A percentile compares a stretch with the other conserved stretches of the same genome.
Conservation (phyloP, 164 flowering plant species). For the Santalum album region DNA sequence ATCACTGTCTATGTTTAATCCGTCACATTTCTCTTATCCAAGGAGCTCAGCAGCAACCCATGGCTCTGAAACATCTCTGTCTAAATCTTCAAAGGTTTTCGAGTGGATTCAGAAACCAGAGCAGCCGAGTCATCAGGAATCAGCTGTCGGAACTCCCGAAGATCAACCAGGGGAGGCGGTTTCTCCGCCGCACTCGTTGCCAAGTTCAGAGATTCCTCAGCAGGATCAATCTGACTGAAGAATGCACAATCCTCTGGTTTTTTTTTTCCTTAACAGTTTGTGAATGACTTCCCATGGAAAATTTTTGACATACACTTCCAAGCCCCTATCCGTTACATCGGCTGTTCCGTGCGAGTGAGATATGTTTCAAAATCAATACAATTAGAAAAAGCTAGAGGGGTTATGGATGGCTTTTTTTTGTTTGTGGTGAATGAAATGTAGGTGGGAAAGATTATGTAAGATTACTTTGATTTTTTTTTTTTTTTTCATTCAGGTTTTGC, state of each 20-base stretch:
- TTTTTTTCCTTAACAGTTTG: not conserved
- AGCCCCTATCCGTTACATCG: slow-evolving; percentile 29
- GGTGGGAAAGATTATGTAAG: too few relatives aligned
- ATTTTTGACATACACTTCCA: slow-evolving; percentile 18
- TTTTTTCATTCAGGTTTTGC: too few relatives aligned
- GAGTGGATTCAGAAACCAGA: slow-evolving; percentile 20
- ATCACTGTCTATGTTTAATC: slow-evolving; percentile 23
- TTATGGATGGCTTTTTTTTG: slow-evolving; percentile 16
- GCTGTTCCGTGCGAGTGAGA: slow-evolving; percentile 24
- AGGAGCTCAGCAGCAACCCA: slow-evolving; percentile 18
- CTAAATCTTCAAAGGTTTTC: slow-evolving; percentile 16
- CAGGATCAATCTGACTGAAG: slow-evolving; percentile 17
- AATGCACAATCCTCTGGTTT: slow-evolving; percentile 9
- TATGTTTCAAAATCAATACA: slow-evolving; percentile 13
- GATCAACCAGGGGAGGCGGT: slow-evolving; percentile 9
- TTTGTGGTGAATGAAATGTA: slow-evolving; percentile 14
- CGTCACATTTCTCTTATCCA: slow-evolving; percentile 22
- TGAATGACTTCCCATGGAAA: slow-evolving; percentile 10
- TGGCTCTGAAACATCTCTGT: slow-evolving; percentile 21
- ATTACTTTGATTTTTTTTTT: too few relatives aligned
- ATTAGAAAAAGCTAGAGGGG: slow-evolving; percentile 20
- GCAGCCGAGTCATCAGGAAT: slow-evolving; percentile 7
- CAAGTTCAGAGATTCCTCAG: slow-evolving; percentile 15
- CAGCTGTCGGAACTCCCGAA: slow-evolving; percentile 11
- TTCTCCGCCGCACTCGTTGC: slow-evolving; percentile 11